These are phyloP conservation scores for Leccinum imitatum DNA, from an alignment of 768 basidiomycete genomes.

Conservation along the genomic window DNA sequence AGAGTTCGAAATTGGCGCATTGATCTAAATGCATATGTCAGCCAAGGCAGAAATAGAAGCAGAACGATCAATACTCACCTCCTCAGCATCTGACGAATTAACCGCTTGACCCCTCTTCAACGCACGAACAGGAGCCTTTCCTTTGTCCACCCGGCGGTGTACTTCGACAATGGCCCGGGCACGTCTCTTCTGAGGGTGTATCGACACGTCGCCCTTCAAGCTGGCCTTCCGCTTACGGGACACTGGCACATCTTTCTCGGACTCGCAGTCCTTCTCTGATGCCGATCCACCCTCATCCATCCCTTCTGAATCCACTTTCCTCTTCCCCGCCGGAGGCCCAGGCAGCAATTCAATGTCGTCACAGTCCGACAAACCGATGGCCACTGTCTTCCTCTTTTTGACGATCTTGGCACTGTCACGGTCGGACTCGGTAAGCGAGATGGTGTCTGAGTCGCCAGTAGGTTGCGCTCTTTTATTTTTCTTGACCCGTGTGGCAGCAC, in stretches of 20 bases:
- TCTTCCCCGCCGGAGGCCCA: background rate
- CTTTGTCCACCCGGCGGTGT: background rate
- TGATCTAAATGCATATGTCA: background rate
- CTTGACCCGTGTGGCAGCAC: background rate
- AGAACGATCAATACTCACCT: background rate
- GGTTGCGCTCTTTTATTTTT: background rate
- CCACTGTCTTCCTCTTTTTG: background rate
- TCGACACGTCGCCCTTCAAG: background rate
- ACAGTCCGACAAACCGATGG: background rate
- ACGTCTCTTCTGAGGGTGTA: background rate
- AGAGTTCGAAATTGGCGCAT: background rate
- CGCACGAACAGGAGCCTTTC: background rate
- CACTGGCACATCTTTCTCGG: background rate
- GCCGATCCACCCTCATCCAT: background rate
- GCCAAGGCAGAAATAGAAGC: background rate
- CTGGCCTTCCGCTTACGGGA: background rate
- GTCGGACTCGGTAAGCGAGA: background rate
- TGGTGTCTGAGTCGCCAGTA: background rate
- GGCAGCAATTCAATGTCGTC: background rate
- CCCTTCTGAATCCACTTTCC: background rate
- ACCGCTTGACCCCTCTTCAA: background rate
- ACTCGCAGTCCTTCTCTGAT: background rate
- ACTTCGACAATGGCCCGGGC: background rate
- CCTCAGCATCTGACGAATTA: background rate
- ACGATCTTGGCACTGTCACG: too few relatives aligned